Base-by-base conservation (phyloP, 352 stramenopile species). In the Globisporangium paroecandrum region DNA sequence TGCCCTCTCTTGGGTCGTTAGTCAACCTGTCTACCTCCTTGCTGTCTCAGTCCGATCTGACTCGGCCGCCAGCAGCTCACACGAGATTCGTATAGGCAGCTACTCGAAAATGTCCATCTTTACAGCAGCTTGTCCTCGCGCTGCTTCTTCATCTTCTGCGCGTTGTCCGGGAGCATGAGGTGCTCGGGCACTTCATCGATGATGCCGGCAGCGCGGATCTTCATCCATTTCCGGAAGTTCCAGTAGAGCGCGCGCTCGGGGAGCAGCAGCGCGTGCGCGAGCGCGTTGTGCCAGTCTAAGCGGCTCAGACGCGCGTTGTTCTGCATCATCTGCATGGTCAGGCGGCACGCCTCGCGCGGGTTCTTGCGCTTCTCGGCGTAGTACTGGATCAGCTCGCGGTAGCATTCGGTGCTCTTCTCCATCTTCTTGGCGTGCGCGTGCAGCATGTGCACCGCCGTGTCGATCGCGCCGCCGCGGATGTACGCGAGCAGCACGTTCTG, bases 151-250 rank as follows among this genome's bases (percentile, higher is more conserved):
- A 76, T 71, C 22, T 66, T 73, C 43, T 73, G 51, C 32, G 41
- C 38, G 27, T 53, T 73, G 41, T 70, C 72, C 15, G 75, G 68
- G 38, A 91, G 77, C 80, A 91, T 87, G 13, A 93, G 77, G 57
- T 93, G 68, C 41, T 73, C 61, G 0, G 85, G 85, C 34, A 93
- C 73, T 9, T 89, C 81, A 38, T 79, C 20, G 36, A 92, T 24
- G 55, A 92, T 80, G 43, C 61, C 70, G 10, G 75, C 76, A 3
- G 82, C 87, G 64, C 87, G 85, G 32, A 90, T 79, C 61, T 86
- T 81, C 81, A 95, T 89, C 83, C 85, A 93, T 72, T 93, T 92
- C 73, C 87, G 87, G 70, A 95, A 95, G 70, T 90, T 92, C 87
- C 87, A 95, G 73, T 95, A 95, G 8, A 85, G 68, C 59, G 83